Percentiles rank a stretch among this genome's conserved stretches.
These are phyloP conservation scores for Labyrinthula sp. DNA, from an alignment of 352 stramenopile species.

Conservation along the genomic window DNA sequence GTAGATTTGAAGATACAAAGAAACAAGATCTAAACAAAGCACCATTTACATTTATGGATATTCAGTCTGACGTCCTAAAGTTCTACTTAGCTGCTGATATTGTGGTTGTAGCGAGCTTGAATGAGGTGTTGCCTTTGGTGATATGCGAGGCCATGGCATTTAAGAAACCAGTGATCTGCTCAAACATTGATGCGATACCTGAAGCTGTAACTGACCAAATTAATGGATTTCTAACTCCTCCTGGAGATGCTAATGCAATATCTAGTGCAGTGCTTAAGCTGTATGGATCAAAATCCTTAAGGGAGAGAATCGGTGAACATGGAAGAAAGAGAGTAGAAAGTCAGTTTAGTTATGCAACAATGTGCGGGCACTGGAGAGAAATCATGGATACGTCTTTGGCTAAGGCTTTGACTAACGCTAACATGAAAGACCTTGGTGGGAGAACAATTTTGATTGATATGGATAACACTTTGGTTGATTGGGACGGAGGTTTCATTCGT, in stretches of 20 bases:
- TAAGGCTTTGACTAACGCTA: neutral
- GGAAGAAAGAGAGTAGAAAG: constrained; percentile 3
- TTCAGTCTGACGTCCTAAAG: constrained; percentile 16
- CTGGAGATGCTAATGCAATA: constrained; percentile 2
- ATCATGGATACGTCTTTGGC: constrained; percentile 2
- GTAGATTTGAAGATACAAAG: too few species aligned
- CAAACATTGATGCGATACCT: constrained; percentile 12
- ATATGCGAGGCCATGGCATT: constrained; percentile 27
- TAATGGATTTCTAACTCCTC: constrained; percentile 12
- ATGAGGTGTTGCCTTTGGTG: constrained; percentile 21
- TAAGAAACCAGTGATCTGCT: constrained; percentile 2
- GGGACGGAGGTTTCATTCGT: constrained; percentile 12
- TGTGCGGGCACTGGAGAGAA: constrained; percentile 7
- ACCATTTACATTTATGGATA: constrained; percentile 15
- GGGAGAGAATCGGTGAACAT: neutral
- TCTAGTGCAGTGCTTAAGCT: constrained; percentile 2
- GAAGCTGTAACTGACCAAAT: constrained; percentile 11
- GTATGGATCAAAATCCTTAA: neutral
- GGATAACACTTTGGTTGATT: constrained; percentile 20
- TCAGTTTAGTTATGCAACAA: constrained; percentile 4
- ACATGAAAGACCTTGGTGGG: neutral
- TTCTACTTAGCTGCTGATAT: constrained; percentile 23
- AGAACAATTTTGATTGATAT: constrained; percentile 6
- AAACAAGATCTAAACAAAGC: too few species aligned
- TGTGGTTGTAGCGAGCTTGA: constrained; percentile 7